Conservation (phyloP, 805 yeast species). For the Metschnikowia noctiluminum region DNA sequence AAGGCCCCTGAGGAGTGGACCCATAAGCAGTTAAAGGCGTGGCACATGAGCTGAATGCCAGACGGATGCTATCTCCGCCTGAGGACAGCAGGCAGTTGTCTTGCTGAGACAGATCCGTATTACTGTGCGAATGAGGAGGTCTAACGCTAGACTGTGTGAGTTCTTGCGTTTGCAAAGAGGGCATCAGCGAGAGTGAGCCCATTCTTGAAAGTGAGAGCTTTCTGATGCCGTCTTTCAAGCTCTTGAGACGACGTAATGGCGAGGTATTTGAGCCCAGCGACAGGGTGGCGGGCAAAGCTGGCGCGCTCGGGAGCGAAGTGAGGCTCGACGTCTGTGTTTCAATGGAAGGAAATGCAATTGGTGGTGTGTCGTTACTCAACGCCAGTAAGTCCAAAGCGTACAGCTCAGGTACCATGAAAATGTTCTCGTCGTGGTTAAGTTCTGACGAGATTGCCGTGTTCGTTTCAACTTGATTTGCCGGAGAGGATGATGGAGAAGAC, state of each 20-base stretch:
- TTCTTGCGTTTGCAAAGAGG: constrained; percentile 3
- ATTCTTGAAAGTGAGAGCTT: constrained; percentile 29
- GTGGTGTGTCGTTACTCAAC: constrained; percentile 17
- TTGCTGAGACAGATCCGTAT: constrained; percentile 9
- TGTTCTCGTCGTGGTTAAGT: not conserved
- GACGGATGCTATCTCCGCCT: no score
- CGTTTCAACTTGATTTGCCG: not conserved
- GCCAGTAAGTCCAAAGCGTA: constrained; percentile 28
- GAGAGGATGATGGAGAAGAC: not conserved
- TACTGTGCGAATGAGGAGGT: constrained; percentile 7
- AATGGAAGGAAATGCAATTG: constrained; percentile 17
- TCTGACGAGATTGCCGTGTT: constrained; percentile 1
- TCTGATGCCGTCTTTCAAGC: constrained; percentile 37
- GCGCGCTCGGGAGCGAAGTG: constrained; percentile 3
- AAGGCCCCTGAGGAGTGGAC: constrained; percentile 7
- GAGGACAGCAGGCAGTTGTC: constrained; percentile 16
- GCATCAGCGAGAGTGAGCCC: constrained; percentile 4
- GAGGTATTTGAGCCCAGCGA: constrained; percentile 14
- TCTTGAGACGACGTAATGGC: constrained; percentile 36
- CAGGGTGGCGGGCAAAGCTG: constrained; percentile 1
- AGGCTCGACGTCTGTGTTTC: constrained; percentile 7
- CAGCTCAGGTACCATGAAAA: constrained; percentile 11
- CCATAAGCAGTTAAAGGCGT: not conserved
- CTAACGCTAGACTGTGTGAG: not conserved
- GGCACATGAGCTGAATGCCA: constrained; percentile 15